Evolutionary conservation across 1,139 yeast species (phyloP), one percentile per base, ranked within the genome.

Genomic region (Geotrichum candidum): DNA sequence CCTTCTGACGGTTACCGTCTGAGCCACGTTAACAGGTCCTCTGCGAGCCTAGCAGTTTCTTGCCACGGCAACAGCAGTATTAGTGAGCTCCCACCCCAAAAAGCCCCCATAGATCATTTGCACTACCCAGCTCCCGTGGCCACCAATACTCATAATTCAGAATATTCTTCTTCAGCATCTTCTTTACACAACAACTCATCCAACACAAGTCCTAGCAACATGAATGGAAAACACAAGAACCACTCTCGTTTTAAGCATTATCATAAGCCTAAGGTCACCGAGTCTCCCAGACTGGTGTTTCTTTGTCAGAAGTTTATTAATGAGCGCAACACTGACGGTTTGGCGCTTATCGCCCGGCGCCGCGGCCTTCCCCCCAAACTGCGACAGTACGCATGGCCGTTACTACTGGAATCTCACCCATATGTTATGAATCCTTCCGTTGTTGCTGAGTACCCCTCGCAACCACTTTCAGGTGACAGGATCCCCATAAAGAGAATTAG

Each of bases 311-410:
- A 68, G 54, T 85, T 80, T 67, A 74, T 86, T 25, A 77, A 77
- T 58, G 78, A 78, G 51, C 79, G 79, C 61, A 85, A 87, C 70
- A 82, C 83, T 61, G 85, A 84, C 56, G 90, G 88, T 1, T 76
- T 92, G 58, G 96, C 97, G 0, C 78, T 86, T 65, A 76, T 92
- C 18, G 92, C 96, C 2, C 80, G 97, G 65, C 92, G 88, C 68
- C 80, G 85, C 65, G 97, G 98, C 1, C 78, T 91, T 31, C 97
- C 97, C 0, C 96, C 96, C 0, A 82, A 85, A 65, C 78, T 90
- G 61, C 80, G 98, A 64, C 85, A 84, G 67, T 80, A 82, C 64
- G 87, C 89, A 11, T 92, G 97, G 97, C 97, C 97, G 1, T 76
- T 90, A 9, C 74, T 92, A 59, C 75, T 92, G 64, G 86, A 86